Evolutionary conservation across 371 early-diverging fungal species (phyloP).

Genomic region (Globomyces sp.): DNA sequence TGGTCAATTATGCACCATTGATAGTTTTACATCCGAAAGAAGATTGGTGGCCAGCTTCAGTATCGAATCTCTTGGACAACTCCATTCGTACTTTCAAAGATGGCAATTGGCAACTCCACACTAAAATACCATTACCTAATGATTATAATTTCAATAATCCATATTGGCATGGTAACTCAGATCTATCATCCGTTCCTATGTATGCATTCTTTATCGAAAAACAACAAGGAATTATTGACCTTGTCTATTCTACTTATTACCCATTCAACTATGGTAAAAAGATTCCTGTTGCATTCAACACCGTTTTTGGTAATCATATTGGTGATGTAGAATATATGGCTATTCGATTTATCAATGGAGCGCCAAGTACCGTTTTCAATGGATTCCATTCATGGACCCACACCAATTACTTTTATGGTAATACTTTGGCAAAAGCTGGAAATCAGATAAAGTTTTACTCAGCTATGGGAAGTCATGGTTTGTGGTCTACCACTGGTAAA

Average conservation of each 20-base stretch:
- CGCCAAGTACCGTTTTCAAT: not conserved
- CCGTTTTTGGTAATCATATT: not conserved
- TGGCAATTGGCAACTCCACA: not conserved
- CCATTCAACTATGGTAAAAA: constrained; percentile 6
- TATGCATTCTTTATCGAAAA: constrained; percentile 1
- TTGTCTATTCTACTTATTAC: not conserved
- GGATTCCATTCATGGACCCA: not conserved
- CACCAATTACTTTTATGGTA: not conserved
- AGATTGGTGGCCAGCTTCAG: not conserved
- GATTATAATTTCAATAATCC: too few relatives aligned
- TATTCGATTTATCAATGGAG: not conserved
- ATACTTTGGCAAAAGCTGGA: not conserved
- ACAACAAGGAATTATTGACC: not conserved
- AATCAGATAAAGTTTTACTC: not conserved
- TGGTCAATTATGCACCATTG: not conserved
- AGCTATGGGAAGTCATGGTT: not conserved
- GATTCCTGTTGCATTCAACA: constrained; percentile 1
- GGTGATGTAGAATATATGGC: not conserved
- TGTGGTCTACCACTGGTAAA: not conserved
- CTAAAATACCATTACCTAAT: not conserved
- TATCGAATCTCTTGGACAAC: not conserved
- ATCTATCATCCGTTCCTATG: not conserved
- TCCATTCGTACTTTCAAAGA: not conserved
- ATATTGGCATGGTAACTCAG: too few relatives aligned
- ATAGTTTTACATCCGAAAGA: not conserved